Evolutionary conservation across 2,329 filamentous ascomycete genomes (phyloP).

Genomic region (Hypoxylon sp.): DNA sequence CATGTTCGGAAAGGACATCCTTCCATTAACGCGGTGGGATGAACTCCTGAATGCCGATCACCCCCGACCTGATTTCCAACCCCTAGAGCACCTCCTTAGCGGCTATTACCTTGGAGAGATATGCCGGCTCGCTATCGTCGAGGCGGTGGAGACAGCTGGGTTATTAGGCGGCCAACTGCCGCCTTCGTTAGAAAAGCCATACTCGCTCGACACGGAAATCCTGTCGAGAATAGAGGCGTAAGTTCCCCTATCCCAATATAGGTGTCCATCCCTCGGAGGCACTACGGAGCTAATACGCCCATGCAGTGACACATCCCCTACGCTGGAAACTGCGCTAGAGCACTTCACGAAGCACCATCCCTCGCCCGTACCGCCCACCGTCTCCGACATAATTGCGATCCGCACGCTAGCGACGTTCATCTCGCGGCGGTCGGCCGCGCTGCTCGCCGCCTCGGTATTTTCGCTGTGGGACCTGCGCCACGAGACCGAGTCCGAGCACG

Average conservation of each 20-base stretch:
- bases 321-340: slow-evolving; percentile 58
- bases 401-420: slow-evolving; percentile 66
- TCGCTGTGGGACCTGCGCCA: slow-evolving; percentile 69
- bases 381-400: slow-evolving; percentile 64
- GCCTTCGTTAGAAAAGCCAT: slow-evolving; percentile 62
- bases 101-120: slow-evolving; percentile 77
- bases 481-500: slow-evolving; percentile 58
- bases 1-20: slow-evolving; percentile 71
- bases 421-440: slow-evolving; percentile 67
- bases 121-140: slow-evolving; percentile 67
- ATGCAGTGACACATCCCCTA: slow-evolving; percentile 58
- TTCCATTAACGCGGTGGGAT: slow-evolving; percentile 73
- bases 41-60: slow-evolving; percentile 61
- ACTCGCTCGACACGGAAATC: slow-evolving; percentile 71
- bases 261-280: neutral
- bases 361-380: slow-evolving; percentile 49
- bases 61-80: slow-evolving; percentile 59
- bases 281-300: slow-evolving; percentile 22
- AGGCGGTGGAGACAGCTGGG: slow-evolving; percentile 67
- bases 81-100: slow-evolving; percentile 63
- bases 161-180: slow-evolving; percentile 69
- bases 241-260: slow-evolving; percentile 42
- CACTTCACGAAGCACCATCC: slow-evolving; percentile 65
- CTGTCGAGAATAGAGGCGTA: slow-evolving; percentile 69
- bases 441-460: slow-evolving; percentile 69